Conservation (phyloP, 768 basidiomycete species). For the Neoboletus brunneissimus region DNA sequence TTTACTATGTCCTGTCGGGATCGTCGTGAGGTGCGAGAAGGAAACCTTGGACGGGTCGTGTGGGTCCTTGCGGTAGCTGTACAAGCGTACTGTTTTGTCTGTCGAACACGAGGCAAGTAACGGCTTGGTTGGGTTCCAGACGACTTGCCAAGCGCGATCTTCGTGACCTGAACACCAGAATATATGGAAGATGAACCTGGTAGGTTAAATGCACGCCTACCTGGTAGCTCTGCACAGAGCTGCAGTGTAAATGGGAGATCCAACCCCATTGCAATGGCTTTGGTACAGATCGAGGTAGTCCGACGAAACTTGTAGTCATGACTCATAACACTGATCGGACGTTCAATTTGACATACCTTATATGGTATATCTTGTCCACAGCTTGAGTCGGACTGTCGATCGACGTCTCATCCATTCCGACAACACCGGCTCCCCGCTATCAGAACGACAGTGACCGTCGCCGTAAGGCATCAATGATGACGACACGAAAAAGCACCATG, state of each 20-base stretch:
- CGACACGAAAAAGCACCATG: not conserved
- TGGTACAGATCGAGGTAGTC: too few relatives aligned
- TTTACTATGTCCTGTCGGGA: conserved; percentile 82
- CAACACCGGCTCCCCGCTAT: not conserved
- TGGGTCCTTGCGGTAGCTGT: conserved; percentile 50
- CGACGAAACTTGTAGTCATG: too few relatives aligned
- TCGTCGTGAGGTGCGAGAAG: conserved; percentile 56
- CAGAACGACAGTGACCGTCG: not conserved
- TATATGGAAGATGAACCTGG: not conserved
- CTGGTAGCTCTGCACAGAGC: conserved; percentile 24
- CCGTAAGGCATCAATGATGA: not conserved
- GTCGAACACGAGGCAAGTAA: conserved; percentile 91
- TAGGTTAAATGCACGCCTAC: conserved; percentile 3
- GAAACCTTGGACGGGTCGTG: conserved; percentile 25
- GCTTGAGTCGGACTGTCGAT: too few relatives aligned
- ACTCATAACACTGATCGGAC: too few relatives aligned
- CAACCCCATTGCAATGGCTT: conserved; percentile 16
- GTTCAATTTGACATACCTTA: too few relatives aligned
- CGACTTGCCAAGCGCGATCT: conserved; percentile 82
- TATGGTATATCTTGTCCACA: too few relatives aligned
- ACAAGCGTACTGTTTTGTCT: conserved; percentile 89
- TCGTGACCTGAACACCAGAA: conserved; percentile 54
- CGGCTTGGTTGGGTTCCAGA: conserved; percentile 84
- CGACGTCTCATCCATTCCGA: too few relatives aligned
- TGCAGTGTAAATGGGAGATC: conserved; percentile 21